A percentile compares a stretch with the other conserved stretches of the same genome.
phyloP scores from a whole-genome alignment of 176 grass and related monocot genomes.

The Zoysia pacifica region DNA sequence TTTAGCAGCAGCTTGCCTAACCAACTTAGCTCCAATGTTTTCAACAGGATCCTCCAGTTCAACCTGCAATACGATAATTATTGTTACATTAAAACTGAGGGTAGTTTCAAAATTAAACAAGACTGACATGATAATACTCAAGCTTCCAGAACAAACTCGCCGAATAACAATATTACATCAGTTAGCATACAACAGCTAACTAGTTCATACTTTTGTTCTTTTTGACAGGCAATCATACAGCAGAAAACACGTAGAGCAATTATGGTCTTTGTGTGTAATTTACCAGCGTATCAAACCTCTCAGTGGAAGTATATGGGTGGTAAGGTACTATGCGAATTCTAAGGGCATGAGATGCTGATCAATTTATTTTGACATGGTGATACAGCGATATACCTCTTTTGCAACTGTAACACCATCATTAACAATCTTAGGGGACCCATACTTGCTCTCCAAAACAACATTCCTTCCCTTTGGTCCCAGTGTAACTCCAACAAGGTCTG shows the following conservation, averaged over 20 bases:
- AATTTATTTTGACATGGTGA: not conserved
- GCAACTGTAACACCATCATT: conserved; percentile 78
- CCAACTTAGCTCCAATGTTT: conserved; percentile 97
- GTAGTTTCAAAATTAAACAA: not conserved
- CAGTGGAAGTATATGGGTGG: not conserved
- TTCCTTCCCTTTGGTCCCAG: conserved; percentile 92
- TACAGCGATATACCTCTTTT: conserved; percentile 44
- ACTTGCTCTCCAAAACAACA: conserved; percentile 92
- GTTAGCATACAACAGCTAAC: not conserved
- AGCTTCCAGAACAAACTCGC: not conserved
- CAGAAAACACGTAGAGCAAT: not conserved
- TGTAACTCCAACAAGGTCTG: conserved; percentile 85
- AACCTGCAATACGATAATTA: conserved; percentile 53
- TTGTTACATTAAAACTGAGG: conserved; percentile 10
- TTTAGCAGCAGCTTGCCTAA: conserved; percentile 95
- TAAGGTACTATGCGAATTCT: conserved; percentile 23
- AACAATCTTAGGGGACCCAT: conserved; percentile 89
- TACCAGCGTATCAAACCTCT: not conserved
- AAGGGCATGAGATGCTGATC: not conserved
- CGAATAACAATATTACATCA: not conserved
- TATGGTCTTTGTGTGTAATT: not conserved
- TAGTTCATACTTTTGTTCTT: conserved; percentile 5
- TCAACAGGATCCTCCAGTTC: conserved; percentile 94
- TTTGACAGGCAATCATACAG: not conserved
- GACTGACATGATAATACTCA: conserved; percentile 18